Percentiles rank a stretch among this genome's conserved stretches.
Conservation (phyloP, 169 alveolate genomes). For the Ophryocystis elektroscirrha region DNA sequence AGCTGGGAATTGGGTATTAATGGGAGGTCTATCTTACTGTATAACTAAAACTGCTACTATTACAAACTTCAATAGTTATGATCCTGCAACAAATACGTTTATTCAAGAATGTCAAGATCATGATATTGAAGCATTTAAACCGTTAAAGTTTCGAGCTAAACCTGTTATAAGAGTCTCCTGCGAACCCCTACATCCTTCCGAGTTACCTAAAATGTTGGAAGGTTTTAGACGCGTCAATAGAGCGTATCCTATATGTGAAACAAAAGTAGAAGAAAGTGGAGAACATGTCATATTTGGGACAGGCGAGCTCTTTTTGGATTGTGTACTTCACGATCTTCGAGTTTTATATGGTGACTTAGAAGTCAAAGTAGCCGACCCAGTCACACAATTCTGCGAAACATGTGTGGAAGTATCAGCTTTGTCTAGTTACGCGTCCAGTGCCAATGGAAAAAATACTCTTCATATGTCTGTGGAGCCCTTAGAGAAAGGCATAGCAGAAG, state of each 20-base stretch:
- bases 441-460: conserved; percentile 40
- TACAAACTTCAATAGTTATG: conserved; percentile 21
- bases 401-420: conserved; percentile 19
- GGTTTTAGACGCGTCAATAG: conserved; percentile 76
- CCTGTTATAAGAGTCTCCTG: conserved; percentile 47
- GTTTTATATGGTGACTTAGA: conserved; percentile 87
- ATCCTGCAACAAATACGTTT: too few species aligned
- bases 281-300: conserved; percentile 92
- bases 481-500: conserved; percentile 55
- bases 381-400: conserved; percentile 79
- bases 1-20: conserved; percentile 77
- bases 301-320: conserved; percentile 92
- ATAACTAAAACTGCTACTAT: conserved; percentile 63
- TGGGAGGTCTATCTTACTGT: conserved; percentile 77
- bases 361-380: conserved; percentile 44
- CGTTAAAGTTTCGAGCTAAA: conserved; percentile 32
- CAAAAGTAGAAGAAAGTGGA: conserved; percentile 92
- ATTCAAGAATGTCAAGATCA: too few species aligned
- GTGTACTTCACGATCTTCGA: conserved; percentile 86
- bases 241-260: conserved; percentile 65
- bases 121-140: conserved; percentile 53
- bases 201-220: conserved; percentile 93
- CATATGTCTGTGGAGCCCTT: conserved; percentile 57
- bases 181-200: conserved; percentile 93
- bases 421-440: conserved; percentile 8